Evolutionary conservation across 768 basidiomycete genomes (phyloP).

Genomic region (Tylopilus sp.): DNA sequence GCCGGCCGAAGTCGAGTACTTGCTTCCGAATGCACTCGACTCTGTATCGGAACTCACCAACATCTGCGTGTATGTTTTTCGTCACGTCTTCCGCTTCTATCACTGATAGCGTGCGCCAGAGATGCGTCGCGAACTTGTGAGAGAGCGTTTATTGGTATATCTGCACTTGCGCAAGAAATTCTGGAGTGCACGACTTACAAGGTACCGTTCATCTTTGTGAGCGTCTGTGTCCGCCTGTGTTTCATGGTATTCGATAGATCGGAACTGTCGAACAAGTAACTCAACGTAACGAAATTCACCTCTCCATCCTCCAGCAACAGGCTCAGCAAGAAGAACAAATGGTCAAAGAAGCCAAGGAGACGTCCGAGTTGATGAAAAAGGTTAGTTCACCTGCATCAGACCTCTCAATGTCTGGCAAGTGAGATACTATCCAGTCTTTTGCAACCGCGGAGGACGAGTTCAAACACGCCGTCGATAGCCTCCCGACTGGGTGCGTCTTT

Average conservation of each 20-base stretch:
- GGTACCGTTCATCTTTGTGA: neutral
- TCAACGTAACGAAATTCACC: constrained; percentile 13
- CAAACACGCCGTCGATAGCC: constrained; percentile 12
- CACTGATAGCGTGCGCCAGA: neutral
- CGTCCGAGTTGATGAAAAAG: constrained; percentile 17
- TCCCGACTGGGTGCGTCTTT: constrained; percentile 12
- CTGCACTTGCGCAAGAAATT: constrained; percentile 18
- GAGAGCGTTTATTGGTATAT: constrained; percentile 11
- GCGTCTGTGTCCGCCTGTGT: neutral
- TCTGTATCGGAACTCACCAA: constrained; percentile 16
- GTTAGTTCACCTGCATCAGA: neutral
- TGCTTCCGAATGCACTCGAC: constrained; percentile 19
- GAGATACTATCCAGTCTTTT: constrained; percentile 7
- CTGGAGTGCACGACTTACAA: constrained; percentile 19
- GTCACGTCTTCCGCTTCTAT: neutral
- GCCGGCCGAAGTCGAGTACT: constrained; percentile 9
- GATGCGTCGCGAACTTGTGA: constrained; percentile 16
- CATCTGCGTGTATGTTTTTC: constrained; percentile 14
- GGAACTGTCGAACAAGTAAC: constrained; percentile 12
- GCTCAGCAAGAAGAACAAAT: constrained; percentile 12
- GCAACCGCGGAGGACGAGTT: constrained; percentile 13
- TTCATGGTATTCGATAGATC: constrained; percentile 1
- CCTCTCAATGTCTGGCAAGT: no score
- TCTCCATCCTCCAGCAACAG: constrained; percentile 13
- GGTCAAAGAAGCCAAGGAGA: constrained; percentile 12